These are phyloP conservation scores for Alternaria sp. DNA, from an alignment of 2,329 filamentous ascomycete species.

Conservation along the genomic window DNA sequence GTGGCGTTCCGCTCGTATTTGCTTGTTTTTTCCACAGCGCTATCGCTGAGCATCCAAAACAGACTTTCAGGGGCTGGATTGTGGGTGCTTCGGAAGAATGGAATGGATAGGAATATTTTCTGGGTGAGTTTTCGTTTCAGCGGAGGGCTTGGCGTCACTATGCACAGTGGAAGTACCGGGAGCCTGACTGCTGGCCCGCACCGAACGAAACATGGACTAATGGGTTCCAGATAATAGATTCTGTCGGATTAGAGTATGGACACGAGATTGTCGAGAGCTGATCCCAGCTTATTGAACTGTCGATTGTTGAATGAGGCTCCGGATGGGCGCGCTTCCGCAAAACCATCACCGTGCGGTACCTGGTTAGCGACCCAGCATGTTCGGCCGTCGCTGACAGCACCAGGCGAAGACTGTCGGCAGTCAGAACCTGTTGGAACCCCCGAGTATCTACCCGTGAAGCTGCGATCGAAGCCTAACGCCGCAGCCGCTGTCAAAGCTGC, in stretches of 20 bases:
- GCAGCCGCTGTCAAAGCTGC: background rate
- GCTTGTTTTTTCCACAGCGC: constrained; percentile 24
- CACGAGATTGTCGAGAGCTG: background rate
- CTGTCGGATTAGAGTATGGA: background rate
- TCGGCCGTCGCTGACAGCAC: background rate
- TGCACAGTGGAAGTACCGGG: background rate
- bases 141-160: background rate
- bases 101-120: background rate
- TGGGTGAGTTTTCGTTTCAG: background rate
- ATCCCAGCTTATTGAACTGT: background rate
- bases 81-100: background rate
- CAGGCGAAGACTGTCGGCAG: background rate
- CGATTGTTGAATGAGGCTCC: background rate
- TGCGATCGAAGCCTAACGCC: background rate
- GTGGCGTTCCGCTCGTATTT: constrained; percentile 36
- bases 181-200: background rate
- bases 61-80: background rate
- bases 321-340: background rate
- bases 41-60: background rate
- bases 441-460: background rate
- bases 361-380: background rate
- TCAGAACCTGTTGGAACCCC: background rate
- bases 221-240: background rate
- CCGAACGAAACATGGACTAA: background rate
- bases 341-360: background rate